Base-by-base conservation (phyloP, 1,284 basidiomycete species). In the Leccinum solheimii region DNA sequence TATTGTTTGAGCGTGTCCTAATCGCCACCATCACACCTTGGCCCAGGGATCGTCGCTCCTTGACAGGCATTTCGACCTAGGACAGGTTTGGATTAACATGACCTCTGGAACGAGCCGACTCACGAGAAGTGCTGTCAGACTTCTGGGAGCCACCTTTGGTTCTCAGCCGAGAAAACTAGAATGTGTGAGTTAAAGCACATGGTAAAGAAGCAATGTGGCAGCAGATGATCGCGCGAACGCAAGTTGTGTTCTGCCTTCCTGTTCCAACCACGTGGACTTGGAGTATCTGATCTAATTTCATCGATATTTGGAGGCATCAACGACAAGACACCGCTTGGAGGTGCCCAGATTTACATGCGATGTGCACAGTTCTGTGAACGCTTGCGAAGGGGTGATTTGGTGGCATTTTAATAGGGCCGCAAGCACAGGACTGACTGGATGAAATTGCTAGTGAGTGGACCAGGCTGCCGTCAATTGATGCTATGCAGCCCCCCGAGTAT, bases 61-160 rank as follows among this genome's bases (percentile, higher is more conserved):
- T 40, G n/a, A 40, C n/a, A 40, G 40, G 40, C 40, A 40, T 21
- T 34, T 63, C 51, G 32, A 19, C 21, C 62, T 63, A 65, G 34
- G 62, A 27, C 30, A 21, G 38, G 60, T 32, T 43, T 13, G 30
- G 13, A 23, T 21, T 45, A 27, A 23, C 19, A 30, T 51, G 3
- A 59, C 8, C 13, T 27, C 36, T 14, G 23, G 8, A 23, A 26
- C 16, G 5, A 27, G 45, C 34, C 38, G 49, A n/a, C 40, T n/a
- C 19, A 19, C 1, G 30, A 30, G 19, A 52, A 43, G 43, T 30
- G n/a, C 30, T 19, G n/a, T 7, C 3, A 48, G 8, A 4, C 23
- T 32, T 27, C 13, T 50, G 52, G 6, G 21, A 40, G 52, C 23
- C 27, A n/a, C 23, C 36, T 2, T 19, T 13, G 43, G 27, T 40